Conservation (phyloP, 345 rosid genomes). For the sweet orange (Citrus sinensis) region DNA sequence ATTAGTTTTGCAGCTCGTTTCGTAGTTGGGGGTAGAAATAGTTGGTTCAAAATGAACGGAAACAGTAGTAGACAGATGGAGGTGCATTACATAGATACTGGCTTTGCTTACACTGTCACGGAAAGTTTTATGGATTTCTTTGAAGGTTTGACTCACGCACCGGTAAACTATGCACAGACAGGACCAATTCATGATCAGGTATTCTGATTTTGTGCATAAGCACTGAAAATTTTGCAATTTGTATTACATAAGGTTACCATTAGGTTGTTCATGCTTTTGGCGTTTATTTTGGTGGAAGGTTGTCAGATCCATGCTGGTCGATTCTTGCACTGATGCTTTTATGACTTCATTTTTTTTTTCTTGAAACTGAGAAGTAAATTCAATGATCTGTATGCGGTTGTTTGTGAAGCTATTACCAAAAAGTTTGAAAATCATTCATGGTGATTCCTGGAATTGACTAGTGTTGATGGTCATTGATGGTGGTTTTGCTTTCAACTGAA, state of each 20-base stretch:
- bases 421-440: not conserved
- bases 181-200: conserved; percentile 54
- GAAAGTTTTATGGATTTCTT: conserved; percentile 68
- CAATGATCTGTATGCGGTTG: not conserved
- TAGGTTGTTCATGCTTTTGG: conserved; percentile 17
- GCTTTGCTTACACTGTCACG: conserved; percentile 48
- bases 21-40: not conserved
- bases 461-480: not conserved
- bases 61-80: conserved; percentile 41
- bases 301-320: conserved; percentile 16
- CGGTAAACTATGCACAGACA: conserved; percentile 31
- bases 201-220: not conserved
- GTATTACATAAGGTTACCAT: not conserved
- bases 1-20: conserved; percentile 26
- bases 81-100: conserved; percentile 49
- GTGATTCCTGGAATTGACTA: not conserved
- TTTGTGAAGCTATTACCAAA: not conserved
- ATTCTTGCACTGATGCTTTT: conserved; percentile 1
- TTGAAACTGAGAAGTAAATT: not conserved
- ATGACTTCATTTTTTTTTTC: not conserved
- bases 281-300: conserved; percentile 5
- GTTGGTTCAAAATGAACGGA: conserved; percentile 36
- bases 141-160: conserved; percentile 43
- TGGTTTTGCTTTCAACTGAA: not conserved
- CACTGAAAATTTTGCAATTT: not conserved